These are phyloP conservation scores for Pythium phragmitis DNA, from an alignment of 352 stramenopile species.

Conservation along the genomic window DNA sequence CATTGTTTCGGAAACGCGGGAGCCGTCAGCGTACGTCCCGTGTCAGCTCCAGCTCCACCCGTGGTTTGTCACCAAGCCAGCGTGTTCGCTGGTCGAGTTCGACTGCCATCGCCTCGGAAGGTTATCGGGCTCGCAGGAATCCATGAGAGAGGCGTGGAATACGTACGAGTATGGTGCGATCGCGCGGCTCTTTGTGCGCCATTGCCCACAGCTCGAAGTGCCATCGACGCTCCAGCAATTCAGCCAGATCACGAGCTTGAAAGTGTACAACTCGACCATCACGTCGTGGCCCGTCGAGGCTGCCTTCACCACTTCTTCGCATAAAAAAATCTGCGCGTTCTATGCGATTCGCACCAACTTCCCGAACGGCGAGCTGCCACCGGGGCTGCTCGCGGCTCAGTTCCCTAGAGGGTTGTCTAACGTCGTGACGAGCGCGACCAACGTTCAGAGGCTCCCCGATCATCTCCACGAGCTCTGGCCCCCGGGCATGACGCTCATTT, in stretches of 20 bases:
- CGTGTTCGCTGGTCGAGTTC: slow-evolving; percentile 4
- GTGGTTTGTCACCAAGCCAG: background rate
- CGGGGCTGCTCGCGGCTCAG: background rate
- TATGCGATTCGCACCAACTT: slow-evolving; percentile 10
- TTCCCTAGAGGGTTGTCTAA: background rate
- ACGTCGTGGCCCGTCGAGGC: background rate
- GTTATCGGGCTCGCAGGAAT: background rate
- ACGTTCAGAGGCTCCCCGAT: background rate
- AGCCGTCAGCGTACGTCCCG: too few species aligned
- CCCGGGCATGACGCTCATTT: background rate
- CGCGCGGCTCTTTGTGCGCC: too few species aligned
- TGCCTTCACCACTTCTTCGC: background rate
- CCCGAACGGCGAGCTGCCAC: background rate
- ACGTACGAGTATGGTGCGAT: background rate
- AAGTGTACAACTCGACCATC: slow-evolving; percentile 22
- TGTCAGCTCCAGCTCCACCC: background rate
- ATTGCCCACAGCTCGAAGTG: too few species aligned
- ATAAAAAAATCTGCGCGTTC: background rate
- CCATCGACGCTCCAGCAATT: too few species aligned
- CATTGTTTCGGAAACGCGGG: background rate
- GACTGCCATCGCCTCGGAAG: slow-evolving; percentile 1
- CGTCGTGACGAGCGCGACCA: background rate
- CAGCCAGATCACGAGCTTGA: background rate
- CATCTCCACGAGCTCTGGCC: slow-evolving; percentile 8
- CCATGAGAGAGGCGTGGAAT: background rate